Percentiles rank a stretch among this genome's conserved stretches.
Conservation (phyloP, 768 basidiomycete genomes). For the Trametes cinnabarina region DNA sequence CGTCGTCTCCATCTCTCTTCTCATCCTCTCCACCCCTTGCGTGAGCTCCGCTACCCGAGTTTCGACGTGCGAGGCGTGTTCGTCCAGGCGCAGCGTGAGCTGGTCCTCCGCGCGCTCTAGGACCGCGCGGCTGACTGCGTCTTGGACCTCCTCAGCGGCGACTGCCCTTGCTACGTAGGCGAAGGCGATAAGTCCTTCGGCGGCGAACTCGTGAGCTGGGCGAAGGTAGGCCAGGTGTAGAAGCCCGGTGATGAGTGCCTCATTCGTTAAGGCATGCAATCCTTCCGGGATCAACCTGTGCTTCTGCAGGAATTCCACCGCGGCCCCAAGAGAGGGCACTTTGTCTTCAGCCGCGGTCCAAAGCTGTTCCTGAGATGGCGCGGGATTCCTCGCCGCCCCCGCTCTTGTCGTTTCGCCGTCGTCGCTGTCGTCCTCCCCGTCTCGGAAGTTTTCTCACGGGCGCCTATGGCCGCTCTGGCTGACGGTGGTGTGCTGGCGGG, state of each 20-base stretch:
- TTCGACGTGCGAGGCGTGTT: slow-evolving; percentile 3
- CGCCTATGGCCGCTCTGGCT: not conserved
- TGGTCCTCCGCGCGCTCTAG: slow-evolving; percentile 3
- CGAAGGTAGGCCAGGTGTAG: not conserved
- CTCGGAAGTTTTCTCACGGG: not conserved
- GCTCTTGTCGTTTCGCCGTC: not conserved
- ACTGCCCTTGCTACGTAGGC: not conserved
- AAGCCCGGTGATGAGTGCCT: slow-evolving; percentile 1
- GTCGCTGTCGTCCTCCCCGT: not conserved
- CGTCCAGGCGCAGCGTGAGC: not conserved
- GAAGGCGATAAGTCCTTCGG: slow-evolving; percentile 2
- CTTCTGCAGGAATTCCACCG: not conserved
- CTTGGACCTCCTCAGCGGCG: not conserved
- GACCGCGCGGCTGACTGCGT: not conserved
- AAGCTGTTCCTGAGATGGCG: no score
- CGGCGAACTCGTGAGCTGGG: not conserved
- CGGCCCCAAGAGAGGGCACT: not conserved
- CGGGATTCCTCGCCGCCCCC: no score
- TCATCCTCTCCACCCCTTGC: not conserved
- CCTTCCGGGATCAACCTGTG: slow-evolving; percentile 5
- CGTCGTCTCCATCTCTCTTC: not conserved
- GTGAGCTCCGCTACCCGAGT: not conserved
- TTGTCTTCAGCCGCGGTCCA: no score
- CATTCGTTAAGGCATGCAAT: not conserved
- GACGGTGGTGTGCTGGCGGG: not conserved